Conservation (phyloP, 352 stramenopile species). For the Globisporangium rhizosaccharum region DNA sequence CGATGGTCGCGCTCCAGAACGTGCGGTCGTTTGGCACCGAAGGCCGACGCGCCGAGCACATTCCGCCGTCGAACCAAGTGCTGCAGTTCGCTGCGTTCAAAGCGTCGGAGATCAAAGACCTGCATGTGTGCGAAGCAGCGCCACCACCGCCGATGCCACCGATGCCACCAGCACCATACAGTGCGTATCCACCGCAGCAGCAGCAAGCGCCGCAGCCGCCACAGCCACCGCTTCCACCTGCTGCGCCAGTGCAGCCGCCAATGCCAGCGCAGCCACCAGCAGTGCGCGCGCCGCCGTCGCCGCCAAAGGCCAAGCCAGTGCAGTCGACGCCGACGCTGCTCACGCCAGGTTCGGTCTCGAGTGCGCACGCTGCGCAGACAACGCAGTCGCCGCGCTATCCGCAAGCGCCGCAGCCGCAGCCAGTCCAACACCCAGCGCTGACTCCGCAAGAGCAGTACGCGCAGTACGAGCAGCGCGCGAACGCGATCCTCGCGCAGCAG, state of each 20-base stretch:
- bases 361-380: conserved; percentile 18
- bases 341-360: conserved; percentile 48
- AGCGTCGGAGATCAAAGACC: conserved; percentile 79
- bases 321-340: conserved; percentile 35
- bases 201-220: conserved; percentile 17
- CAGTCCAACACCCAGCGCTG: background rate
- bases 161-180: conserved; percentile 6
- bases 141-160: conserved; percentile 20
- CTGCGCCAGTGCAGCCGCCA: conserved; percentile 4
- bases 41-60: conserved; percentile 61
- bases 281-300: conserved; percentile 9
- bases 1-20: conserved; percentile 73
- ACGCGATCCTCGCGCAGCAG: conserved; percentile 13
- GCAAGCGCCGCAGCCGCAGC: conserved; percentile 7
- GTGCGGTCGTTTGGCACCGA: conserved; percentile 84
- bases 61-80: conserved; percentile 67
- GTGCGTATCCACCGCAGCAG: conserved; percentile 12
- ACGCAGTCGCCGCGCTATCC: conserved; percentile 6
- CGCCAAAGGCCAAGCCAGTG: conserved; percentile 8
- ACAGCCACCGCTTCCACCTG: conserved; percentile 7
- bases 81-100: conserved; percentile 82
- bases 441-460: conserved; percentile 12
- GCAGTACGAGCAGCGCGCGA: conserved; percentile 17
- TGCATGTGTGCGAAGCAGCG: conserved; percentile 78
- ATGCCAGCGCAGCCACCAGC: conserved; percentile 18